phyloP scores from a whole-genome alignment of 2,329 filamentous ascomycete genomes.

The Colletotrichum cereale region DNA sequence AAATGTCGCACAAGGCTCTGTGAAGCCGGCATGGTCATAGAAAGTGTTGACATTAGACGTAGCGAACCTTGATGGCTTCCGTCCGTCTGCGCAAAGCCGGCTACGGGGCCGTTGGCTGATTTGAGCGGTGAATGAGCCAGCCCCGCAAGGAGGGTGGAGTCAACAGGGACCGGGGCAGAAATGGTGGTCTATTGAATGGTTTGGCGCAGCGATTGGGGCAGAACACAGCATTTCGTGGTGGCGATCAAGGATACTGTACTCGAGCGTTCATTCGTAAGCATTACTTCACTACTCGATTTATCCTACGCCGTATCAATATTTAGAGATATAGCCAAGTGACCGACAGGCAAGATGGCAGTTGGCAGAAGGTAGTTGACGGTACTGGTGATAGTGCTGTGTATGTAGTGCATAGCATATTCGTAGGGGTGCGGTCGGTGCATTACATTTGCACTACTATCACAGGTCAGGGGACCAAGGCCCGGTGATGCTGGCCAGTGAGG shows the following conservation, averaged over 20 bases:
- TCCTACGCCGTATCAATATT: not conserved
- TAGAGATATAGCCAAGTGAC: not conserved
- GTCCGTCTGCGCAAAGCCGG: conserved; percentile 28
- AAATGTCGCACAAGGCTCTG: conserved; percentile 22
- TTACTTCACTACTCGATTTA: not conserved
- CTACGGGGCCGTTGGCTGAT: conserved; percentile 31
- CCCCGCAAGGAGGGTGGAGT: conserved; percentile 10
- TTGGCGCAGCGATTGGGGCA: conserved; percentile 25
- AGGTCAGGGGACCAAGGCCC: conserved; percentile 1
- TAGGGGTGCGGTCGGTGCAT: conserved; percentile 9
- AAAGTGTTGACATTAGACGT: not conserved
- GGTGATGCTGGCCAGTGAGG: not conserved
- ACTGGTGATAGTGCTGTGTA: too few relatives aligned
- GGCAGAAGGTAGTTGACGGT: not conserved
- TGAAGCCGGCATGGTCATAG: not conserved
- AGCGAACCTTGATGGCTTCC: conserved; percentile 34
- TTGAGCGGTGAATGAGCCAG: conserved; percentile 39
- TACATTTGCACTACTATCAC: not conserved
- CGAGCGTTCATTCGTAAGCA: conserved; percentile 1
- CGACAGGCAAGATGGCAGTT: conserved; percentile 12
- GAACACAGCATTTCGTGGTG: conserved; percentile 10
- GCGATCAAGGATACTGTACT: conserved; percentile 7
- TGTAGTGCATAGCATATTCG: not conserved
- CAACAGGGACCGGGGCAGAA: conserved; percentile 27
- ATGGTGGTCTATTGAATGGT: conserved; percentile 11